phyloP scores from a whole-genome alignment of 192 early-diverging fungal genomes.

The Coemansia sp. region DNA sequence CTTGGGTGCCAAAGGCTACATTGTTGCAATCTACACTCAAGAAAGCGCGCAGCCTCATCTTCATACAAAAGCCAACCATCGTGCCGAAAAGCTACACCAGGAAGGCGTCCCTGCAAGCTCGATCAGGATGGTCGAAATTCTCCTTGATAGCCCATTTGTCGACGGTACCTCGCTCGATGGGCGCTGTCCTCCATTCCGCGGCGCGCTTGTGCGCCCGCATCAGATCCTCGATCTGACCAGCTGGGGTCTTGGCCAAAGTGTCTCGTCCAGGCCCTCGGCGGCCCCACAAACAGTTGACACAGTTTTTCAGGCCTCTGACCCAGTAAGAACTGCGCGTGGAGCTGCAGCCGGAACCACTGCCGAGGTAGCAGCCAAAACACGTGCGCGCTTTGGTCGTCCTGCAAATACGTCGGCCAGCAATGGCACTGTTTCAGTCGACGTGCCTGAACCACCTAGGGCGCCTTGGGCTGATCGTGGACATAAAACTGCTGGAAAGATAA shows the following conservation, averaged over 20 bases:
- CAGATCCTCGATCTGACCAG: conserved; percentile 73
- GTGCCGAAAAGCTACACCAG: conserved; percentile 64
- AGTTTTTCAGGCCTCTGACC: conserved; percentile 23
- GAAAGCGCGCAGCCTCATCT: conserved; percentile 6
- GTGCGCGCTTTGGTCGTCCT: conserved; percentile 7
- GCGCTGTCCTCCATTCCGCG: conserved; percentile 72
- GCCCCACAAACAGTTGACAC: conserved; percentile 28
- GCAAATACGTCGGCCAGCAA: not conserved
- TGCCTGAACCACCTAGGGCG: conserved; percentile 38
- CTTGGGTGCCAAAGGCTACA: conserved; percentile 77
- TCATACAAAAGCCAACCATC: conserved; percentile 46
- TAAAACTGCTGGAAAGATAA: not conserved
- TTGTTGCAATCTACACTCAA: conserved; percentile 67
- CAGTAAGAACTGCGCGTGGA: conserved; percentile 3
- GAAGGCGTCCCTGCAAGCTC: conserved; percentile 50
- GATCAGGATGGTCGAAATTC: conserved; percentile 74
- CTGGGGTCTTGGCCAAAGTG: conserved; percentile 37
- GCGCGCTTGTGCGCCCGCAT: conserved; percentile 63
- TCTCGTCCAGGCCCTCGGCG: conserved; percentile 15
- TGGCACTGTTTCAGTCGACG: conserved; percentile 13
- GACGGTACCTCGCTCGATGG: conserved; percentile 75
- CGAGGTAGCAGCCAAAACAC: conserved; percentile 21
- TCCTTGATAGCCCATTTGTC: conserved; percentile 85
- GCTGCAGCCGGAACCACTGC: conserved; percentile 18
- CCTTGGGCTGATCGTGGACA: conserved; percentile 26